Evolutionary conservation across 2,329 filamentous ascomycete genomes (phyloP).

Genomic region (Botrytis medusae): DNA sequence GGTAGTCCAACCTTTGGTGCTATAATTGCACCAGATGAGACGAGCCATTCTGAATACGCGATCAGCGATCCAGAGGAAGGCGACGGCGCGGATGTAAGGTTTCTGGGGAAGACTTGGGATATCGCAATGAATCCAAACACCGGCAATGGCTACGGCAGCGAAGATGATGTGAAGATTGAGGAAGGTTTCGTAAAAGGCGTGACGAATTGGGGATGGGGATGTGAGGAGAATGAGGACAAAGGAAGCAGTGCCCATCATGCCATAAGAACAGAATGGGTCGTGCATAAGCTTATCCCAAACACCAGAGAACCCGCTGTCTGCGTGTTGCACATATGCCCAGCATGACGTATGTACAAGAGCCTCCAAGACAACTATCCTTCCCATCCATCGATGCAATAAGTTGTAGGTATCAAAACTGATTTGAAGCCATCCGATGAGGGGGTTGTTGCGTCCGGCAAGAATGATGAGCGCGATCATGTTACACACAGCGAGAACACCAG

Average conservation of each 20-base stretch:
- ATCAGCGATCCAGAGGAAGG: constrained; percentile 77
- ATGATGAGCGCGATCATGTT: constrained; percentile 93
- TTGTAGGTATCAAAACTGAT: constrained; percentile 98
- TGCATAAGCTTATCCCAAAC: constrained; percentile 54
- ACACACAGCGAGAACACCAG: constrained; percentile 77
- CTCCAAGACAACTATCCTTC: constrained; percentile 69
- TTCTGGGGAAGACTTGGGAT: constrained; percentile 65
- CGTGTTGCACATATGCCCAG: constrained; percentile 72
- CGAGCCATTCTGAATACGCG: constrained; percentile 62
- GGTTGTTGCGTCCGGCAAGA: constrained; percentile 90
- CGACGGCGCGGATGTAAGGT: constrained; percentile 70
- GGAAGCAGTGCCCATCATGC: constrained; percentile 58
- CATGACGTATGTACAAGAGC: constrained; percentile 67
- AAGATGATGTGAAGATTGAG: constrained; percentile 80
- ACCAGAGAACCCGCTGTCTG: constrained; percentile 61
- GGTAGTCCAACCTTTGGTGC: constrained; percentile 54
- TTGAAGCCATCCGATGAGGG: constrained; percentile 75
- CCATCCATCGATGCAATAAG: constrained; percentile 80
- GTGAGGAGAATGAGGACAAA: constrained; percentile 67
- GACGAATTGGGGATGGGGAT: constrained; percentile 76
- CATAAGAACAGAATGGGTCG: constrained; percentile 64
- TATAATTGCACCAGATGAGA: constrained; percentile 64
- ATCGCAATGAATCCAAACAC: constrained; percentile 76
- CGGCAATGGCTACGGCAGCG: constrained; percentile 65
- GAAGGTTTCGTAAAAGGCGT: constrained; percentile 97